phyloP scores from a whole-genome alignment of 164 flowering plant genomes.

The Brasenia schreberi region DNA sequence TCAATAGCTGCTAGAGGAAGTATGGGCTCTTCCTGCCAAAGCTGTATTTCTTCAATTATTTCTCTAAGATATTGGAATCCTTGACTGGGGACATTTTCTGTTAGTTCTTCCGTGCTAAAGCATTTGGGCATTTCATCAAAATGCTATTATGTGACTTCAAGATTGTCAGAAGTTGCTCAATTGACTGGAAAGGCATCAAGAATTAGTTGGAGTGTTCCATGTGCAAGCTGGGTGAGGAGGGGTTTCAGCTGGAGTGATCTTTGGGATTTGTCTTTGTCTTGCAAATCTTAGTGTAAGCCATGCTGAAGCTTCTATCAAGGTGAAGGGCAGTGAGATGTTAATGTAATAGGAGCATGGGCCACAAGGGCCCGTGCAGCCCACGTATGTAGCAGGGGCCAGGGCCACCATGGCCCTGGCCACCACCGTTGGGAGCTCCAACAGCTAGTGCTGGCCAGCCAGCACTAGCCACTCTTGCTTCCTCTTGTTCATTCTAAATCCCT shows the following conservation, averaged over 20 bases:
- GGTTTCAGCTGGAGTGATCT: slow-evolving; percentile 31
- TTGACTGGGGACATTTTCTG: slow-evolving; percentile 15
- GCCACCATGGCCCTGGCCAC: no score
- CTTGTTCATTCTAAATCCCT: no score
- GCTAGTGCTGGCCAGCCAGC: no score
- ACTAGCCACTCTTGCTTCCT: no score
- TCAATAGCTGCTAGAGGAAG: slow-evolving; percentile 15
- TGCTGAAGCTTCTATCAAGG: slow-evolving; percentile 34
- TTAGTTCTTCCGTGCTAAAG: slow-evolving; percentile 12
- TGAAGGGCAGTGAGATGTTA: slow-evolving; percentile 12
- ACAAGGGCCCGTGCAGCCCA: no score
- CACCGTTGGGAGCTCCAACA: no score
- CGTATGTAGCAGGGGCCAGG: no score
- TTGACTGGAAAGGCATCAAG: slow-evolving; percentile 17
- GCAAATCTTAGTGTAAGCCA: slow-evolving; percentile 37
- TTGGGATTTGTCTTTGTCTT: slow-evolving; percentile 44
- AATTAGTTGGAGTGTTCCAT: slow-evolving; percentile 27
- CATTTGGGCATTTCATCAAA: slow-evolving; percentile 23
- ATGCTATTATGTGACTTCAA: slow-evolving; percentile 23
- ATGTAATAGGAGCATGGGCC: no score
- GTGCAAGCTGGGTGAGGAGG: slow-evolving; percentile 26
- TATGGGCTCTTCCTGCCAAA: slow-evolving; percentile 4
- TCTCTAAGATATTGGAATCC: slow-evolving; percentile 18
- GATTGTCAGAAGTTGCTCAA: slow-evolving; percentile 25
- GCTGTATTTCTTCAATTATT: slow-evolving; percentile 15